phyloP scores from a whole-genome alignment of 2,329 filamentous ascomycete species.

The Penicillium sumatraense region DNA sequence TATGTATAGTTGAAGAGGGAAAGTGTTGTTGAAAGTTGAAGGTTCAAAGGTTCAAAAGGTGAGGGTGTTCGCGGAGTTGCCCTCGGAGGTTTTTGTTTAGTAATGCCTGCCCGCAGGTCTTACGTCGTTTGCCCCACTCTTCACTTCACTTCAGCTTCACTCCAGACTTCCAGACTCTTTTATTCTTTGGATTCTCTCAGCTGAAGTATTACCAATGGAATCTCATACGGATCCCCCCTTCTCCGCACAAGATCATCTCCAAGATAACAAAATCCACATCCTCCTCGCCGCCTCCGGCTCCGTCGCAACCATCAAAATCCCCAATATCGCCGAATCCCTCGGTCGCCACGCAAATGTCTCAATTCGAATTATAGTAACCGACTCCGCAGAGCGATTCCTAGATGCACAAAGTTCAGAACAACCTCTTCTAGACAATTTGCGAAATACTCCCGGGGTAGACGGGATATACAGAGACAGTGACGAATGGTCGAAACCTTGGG shows the following conservation, averaged over 20 bases:
- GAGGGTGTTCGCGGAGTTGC: neutral
- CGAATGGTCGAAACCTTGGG: constrained; percentile 82
- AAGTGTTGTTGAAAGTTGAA: constrained; percentile 9
- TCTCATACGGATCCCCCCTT: constrained; percentile 7
- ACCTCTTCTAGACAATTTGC: constrained; percentile 66
- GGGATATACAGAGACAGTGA: constrained; percentile 81
- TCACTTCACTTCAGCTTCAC: neutral
- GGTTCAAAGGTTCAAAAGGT: neutral
- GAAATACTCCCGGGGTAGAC: constrained; percentile 71
- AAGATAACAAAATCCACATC: constrained; percentile 34
- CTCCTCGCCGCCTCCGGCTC: constrained; percentile 63
- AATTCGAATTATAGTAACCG: constrained; percentile 83
- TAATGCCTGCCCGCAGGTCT: constrained; percentile 12
- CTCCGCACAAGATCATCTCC: constrained; percentile 19
- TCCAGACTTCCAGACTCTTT: neutral
- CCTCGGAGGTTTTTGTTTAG: constrained; percentile 19
- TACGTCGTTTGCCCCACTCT: constrained; percentile 19
- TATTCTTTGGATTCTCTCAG: neutral
- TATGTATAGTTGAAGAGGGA: neutral
- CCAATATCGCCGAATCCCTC: constrained; percentile 61
- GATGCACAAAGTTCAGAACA: constrained; percentile 77
- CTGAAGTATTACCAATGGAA: constrained; percentile 10
- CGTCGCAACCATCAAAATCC: constrained; percentile 80
- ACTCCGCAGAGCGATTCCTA: constrained; percentile 75
- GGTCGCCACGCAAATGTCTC: constrained; percentile 61